phyloP scores from a whole-genome alignment of 2,329 filamentous ascomycete species.

The Fusarium zealandicum region DNA sequence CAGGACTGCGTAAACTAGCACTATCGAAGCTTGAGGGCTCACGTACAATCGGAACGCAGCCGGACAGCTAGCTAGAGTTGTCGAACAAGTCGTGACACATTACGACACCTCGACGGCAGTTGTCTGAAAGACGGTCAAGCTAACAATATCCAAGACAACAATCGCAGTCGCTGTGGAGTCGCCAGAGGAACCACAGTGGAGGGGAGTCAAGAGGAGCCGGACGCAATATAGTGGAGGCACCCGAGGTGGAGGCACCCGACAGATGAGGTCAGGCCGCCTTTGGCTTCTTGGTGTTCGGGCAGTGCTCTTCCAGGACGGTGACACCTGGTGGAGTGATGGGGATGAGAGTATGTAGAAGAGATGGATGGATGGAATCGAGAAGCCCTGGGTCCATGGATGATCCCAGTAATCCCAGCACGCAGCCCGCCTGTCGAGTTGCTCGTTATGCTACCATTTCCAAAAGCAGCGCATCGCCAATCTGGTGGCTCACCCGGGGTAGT shows the following conservation, averaged over 20 bases:
- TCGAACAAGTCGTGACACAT: slow-evolving; percentile 13
- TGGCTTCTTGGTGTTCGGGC: slow-evolving; percentile 1
- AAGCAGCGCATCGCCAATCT: slow-evolving; percentile 34
- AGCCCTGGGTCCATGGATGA: slow-evolving; percentile 27
- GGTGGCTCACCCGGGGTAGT: slow-evolving; percentile 17
- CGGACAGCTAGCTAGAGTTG: slow-evolving; percentile 2
- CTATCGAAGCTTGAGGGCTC: slow-evolving; percentile 5
- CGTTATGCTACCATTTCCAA: slow-evolving; percentile 20
- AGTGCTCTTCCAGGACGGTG: slow-evolving; percentile 1
- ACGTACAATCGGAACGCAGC: slow-evolving; percentile 5
- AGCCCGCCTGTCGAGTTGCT: slow-evolving; percentile 2
- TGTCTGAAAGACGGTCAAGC: slow-evolving; percentile 31
- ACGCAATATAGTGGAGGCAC: slow-evolving; percentile 22
- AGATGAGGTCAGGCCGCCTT: slow-evolving; percentile 29
- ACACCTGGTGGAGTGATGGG: slow-evolving; percentile 17
- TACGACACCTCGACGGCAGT: slow-evolving; percentile 25
- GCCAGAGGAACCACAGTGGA: slow-evolving; percentile 21
- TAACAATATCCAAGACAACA: slow-evolving; percentile 34
- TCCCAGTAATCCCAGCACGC: slow-evolving; percentile 22
- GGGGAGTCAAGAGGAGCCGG: slow-evolving; percentile 24
- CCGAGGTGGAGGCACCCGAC: too few relatives aligned
- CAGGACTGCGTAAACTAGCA: background rate
- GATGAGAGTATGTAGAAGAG: slow-evolving; percentile 22
- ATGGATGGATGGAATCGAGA: slow-evolving; percentile 31
- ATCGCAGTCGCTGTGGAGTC: slow-evolving; percentile 35